phyloP scores from a whole-genome alignment of 257 asterid species.

The Solanum bulbocastanum region DNA sequence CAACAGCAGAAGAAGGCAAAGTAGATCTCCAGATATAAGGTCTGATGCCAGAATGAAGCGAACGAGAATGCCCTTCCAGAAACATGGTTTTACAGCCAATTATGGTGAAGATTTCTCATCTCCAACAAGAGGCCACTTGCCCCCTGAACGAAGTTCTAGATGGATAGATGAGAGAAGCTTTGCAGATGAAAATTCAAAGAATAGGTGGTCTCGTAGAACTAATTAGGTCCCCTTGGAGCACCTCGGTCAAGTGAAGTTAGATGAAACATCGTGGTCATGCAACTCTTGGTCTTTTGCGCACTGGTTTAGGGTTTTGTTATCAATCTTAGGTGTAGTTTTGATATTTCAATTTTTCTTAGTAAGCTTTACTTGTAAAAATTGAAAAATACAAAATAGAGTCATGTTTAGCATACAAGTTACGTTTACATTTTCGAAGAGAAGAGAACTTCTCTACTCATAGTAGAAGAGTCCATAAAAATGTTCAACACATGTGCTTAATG shows the following conservation, averaged over 20 bases:
- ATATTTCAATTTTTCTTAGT: neutral
- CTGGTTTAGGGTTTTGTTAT: neutral
- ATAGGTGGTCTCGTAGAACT: slow-evolving; percentile 35
- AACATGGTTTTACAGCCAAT: slow-evolving; percentile 21
- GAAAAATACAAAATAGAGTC: neutral
- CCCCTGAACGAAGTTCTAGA: slow-evolving; percentile 35
- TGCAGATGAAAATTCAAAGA: slow-evolving; percentile 28
- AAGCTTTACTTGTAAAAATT: neutral
- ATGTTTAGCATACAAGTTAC: neutral
- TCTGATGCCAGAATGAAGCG: slow-evolving; percentile 44
- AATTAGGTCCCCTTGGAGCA: slow-evolving; percentile 24
- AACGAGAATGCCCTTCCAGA: slow-evolving; percentile 32
- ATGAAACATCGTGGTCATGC: neutral
- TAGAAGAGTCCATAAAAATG: neutral
- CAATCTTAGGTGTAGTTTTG: neutral
- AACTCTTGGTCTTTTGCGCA: neutral
- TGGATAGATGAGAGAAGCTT: slow-evolving; percentile 37
- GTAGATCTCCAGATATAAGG: slow-evolving; percentile 66
- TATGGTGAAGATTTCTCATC: slow-evolving; percentile 39
- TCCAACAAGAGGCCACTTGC: slow-evolving; percentile 43
- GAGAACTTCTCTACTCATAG: neutral
- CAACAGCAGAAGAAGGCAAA: slow-evolving; percentile 35
- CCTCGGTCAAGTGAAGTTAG: slow-evolving; percentile 16
- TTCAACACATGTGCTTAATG: neutral
- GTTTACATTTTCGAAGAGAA: neutral